Percentiles rank a stretch among this genome's conserved stretches.
Conservation (phyloP, 129 eudicot genomes). For the Lonicera japonica region DNA sequence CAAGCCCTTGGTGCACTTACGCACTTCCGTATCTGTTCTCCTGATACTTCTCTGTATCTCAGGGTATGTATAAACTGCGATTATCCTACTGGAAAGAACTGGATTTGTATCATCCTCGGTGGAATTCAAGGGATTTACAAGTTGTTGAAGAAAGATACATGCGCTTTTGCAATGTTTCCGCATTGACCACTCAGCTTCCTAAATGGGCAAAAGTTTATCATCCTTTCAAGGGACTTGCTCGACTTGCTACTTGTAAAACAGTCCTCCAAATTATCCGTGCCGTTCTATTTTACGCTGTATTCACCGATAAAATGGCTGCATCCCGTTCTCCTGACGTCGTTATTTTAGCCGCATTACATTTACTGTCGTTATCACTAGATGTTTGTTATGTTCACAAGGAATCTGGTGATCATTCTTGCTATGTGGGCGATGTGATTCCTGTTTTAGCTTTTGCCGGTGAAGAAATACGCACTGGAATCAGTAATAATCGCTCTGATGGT, state of each 20-base stretch:
- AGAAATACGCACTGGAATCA: constrained; percentile 36
- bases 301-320: constrained; percentile 45
- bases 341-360: constrained; percentile 69
- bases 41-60: constrained; percentile 12
- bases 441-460: constrained; percentile 75
- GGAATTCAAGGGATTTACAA: constrained; percentile 87
- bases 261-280: constrained; percentile 77
- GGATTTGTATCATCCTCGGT: constrained; percentile 94
- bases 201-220: constrained; percentile 74
- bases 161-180: constrained; percentile 77
- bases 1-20: not conserved
- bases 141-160: constrained; percentile 91
- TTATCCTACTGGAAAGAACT: constrained; percentile 77
- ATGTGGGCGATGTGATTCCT: constrained; percentile 39
- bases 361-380: constrained; percentile 70
- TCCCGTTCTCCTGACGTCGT: constrained; percentile 93
- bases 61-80: constrained; percentile 93
- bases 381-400: constrained; percentile 45
- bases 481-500: constrained; percentile 34
- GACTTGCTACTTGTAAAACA: constrained; percentile 73
- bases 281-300: constrained; percentile 65
- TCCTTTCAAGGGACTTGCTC: constrained; percentile 70
- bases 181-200: constrained; percentile 79
- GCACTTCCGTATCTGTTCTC: too few species aligned
- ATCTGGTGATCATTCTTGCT: constrained; percentile 40